Conservation (phyloP, 2,329 filamentous ascomycete genomes). For the Venturia asperata region DNA sequence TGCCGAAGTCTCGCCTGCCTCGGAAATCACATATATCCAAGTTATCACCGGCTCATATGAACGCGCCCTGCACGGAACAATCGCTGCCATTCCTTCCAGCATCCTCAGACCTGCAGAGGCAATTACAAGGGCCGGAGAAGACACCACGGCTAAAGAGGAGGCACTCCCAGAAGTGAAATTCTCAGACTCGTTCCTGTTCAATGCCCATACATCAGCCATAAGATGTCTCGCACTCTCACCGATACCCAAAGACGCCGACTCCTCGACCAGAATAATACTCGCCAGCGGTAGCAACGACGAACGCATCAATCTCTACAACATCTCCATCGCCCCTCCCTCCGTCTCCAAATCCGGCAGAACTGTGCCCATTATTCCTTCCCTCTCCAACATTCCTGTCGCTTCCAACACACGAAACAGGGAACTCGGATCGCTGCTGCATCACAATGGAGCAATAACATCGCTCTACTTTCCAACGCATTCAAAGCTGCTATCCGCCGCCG, state of each 20-base stretch:
- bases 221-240: conserved; percentile 82
- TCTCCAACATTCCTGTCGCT: conserved; percentile 65
- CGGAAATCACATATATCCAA: conserved; percentile 55
- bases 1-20: conserved; percentile 15
- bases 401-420: conserved; percentile 85
- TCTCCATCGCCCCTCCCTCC: conserved; percentile 58
- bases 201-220: conserved; percentile 83
- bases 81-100: conserved; percentile 56
- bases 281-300: conserved; percentile 91
- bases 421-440: conserved; percentile 78
- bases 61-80: conserved; percentile 81
- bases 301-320: conserved; percentile 86
- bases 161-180: conserved; percentile 51
- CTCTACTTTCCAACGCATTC: conserved; percentile 76
- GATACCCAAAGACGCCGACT: conserved; percentile 47
- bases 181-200: conserved; percentile 90
- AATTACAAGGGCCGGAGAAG: conserved; percentile 23
- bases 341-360: conserved; percentile 48
- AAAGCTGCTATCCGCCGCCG: conserved; percentile 80
- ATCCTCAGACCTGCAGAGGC: conserved; percentile 23
- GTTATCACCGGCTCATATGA: conserved; percentile 93
- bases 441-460: conserved; percentile 71
- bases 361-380: conserved; percentile 53
- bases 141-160: conserved; percentile 8
- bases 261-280: conserved; percentile 75